Percentiles rank a stretch among this genome's conserved stretches.
Evolutionary conservation across 2,329 filamentous ascomycete species (phyloP).

Genomic region (Furcasterigmium furcatum): DNA sequence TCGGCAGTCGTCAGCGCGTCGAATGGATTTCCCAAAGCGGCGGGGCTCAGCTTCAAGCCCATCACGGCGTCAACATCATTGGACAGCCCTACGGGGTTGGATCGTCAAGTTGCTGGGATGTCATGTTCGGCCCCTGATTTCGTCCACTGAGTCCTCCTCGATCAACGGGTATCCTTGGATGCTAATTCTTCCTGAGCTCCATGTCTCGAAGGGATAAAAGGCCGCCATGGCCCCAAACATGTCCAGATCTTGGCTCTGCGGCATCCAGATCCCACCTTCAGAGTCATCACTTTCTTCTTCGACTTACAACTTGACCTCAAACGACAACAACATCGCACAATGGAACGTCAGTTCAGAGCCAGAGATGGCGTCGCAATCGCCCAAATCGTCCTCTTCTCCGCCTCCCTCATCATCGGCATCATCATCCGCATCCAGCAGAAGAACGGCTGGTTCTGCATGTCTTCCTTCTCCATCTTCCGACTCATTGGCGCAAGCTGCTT

Average conservation of each 20-base stretch:
- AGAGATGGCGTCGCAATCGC: slow-evolving; percentile 10
- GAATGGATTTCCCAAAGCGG: not conserved
- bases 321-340: not conserved
- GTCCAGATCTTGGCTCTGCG: too few species aligned
- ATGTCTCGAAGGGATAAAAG: too few species aligned
- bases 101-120: not conserved
- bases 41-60: not conserved
- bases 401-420: slow-evolving; percentile 2
- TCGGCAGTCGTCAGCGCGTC: not conserved
- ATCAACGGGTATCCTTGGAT: too few species aligned
- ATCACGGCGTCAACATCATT: not conserved
- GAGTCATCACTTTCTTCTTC: too few species aligned
- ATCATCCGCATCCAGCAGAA: slow-evolving; percentile 2
- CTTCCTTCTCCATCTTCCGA: slow-evolving; percentile 14
- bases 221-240: too few species aligned
- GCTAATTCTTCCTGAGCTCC: too few species aligned
- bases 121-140: not conserved
- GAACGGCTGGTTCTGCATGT: slow-evolving; percentile 9
- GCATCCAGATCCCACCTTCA: too few species aligned
- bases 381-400: slow-evolving; percentile 3
- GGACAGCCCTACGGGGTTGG: not conserved
- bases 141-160: too few species aligned
- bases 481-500: slow-evolving; percentile 15
- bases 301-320: not conserved
- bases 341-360: not conserved